These are phyloP conservation scores for Picochlorum sp. DNA, from an alignment of 139 green algal species.

Conservation along the genomic window DNA sequence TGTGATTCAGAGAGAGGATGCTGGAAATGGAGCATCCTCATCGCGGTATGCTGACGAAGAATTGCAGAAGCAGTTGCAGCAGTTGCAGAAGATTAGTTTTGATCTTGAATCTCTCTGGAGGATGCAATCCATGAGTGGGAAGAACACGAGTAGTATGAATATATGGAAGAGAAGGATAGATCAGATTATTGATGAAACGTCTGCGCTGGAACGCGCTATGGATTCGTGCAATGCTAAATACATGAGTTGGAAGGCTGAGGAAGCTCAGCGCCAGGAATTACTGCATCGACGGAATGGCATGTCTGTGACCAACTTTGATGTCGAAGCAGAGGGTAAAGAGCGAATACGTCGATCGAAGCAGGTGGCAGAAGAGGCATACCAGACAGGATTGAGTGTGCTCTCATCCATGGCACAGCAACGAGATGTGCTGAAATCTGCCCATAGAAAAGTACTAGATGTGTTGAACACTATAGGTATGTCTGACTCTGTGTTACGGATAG, in stretches of 20 bases:
- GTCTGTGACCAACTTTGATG: conserved; percentile 16
- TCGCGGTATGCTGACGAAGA: conserved; percentile 19
- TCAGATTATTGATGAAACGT: conserved; percentile 68
- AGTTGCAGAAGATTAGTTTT: conserved; percentile 57
- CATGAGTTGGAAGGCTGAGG: conserved; percentile 33
- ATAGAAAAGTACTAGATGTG: conserved; percentile 76
- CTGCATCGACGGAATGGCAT: conserved; percentile 31
- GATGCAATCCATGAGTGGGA: conserved; percentile 66
- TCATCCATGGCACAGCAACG: conserved; percentile 59
- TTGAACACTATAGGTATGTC: conserved; percentile 76
- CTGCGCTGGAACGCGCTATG: conserved; percentile 36
- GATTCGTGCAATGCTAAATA: conserved; percentile 27
- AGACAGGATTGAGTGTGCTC: conserved; percentile 61
- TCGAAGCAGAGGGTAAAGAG: conserved; percentile 47
- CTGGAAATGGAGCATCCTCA: neutral
- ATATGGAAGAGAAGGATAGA: conserved; percentile 77
- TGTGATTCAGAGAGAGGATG: neutral
- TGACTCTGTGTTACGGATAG: conserved; percentile 67
- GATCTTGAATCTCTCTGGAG: conserved; percentile 75
- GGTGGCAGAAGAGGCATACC: conserved; percentile 67
- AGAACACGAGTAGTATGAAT: conserved; percentile 37
- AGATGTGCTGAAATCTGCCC: conserved; percentile 74
- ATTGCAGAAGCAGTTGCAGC: conserved; percentile 43
- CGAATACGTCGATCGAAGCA: conserved; percentile 47
- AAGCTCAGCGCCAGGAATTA: conserved; percentile 60